Base-by-base conservation (phyloP, 2,329 filamentous ascomycete species). In the Alternaria brassicicola region DNA sequence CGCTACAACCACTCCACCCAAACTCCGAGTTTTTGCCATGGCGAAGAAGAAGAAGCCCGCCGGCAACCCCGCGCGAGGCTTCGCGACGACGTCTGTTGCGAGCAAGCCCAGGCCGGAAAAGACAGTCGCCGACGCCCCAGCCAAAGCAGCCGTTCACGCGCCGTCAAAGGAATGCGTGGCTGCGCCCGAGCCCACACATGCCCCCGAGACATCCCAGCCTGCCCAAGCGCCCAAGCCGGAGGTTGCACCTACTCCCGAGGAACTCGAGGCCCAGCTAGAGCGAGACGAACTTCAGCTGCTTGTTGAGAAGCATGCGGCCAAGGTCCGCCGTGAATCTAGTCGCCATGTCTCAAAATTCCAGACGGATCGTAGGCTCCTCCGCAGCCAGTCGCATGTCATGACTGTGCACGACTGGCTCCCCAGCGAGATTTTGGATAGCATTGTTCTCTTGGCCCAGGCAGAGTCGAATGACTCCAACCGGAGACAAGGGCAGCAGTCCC, bases 21-120 rank as follows among this genome's bases (percentile, higher is more conserved):
- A 17, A 26, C 21, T 23, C 38, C 26, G 28, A 38, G 12, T 42
- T 28, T 25, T 12, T 25, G 70, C 62, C 65, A 94, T 94, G 91
- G 89, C 90, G 79, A 97, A 96, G 81, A 97, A 97, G 82, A 96
- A 92, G 83, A 98, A 97, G 85, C 85, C 90, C 54, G 86, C 87
- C 25, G 86, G 89, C 30, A 98, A 97, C 78, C 92, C 93, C 59
- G 92, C 93, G 36, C 86, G 95, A 77, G 95, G 93, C 17, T 96
- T 97, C 80, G 92, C 94, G 64, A 99, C 95, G 5, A 96, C 92
- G 12, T 98, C 94, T 1, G 85, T 96, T 59, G 92, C 93, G 41
- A 96, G 92, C 23, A 96, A 91, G 74, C 82, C 85, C 43, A 92
- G 94, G 71, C 66, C 35, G 8, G 73, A 75, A 23, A 73, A 70